Percentiles rank a stretch among this genome's conserved stretches.
These are phyloP conservation scores for Phanerochaete sordida DNA, from an alignment of 768 basidiomycete species.

Conservation along the genomic window DNA sequence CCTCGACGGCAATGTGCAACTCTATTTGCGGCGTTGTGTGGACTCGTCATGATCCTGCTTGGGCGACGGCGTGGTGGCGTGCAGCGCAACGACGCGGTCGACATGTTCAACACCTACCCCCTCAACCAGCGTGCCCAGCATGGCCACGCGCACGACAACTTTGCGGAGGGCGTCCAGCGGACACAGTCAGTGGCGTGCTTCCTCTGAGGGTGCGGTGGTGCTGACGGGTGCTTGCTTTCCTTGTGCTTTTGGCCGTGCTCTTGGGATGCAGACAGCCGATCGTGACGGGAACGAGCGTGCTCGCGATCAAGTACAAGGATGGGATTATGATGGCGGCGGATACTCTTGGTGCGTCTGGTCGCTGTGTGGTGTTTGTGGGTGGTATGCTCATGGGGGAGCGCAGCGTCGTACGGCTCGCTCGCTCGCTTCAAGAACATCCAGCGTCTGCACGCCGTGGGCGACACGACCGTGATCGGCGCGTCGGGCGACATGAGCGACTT, in stretches of 20 bases:
- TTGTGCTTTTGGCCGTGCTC: not conserved
- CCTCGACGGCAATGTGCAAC: too few species aligned
- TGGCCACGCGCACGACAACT: conserved; percentile 42
- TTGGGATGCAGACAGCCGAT: conserved; percentile 69
- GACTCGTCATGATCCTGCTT: too few species aligned
- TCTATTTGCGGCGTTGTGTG: too few species aligned
- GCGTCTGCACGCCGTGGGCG: conserved; percentile 82
- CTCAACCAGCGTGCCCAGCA: conserved; percentile 52
- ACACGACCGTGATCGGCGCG: conserved; percentile 84
- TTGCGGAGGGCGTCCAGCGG: conserved; percentile 64
- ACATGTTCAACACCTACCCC: conserved; percentile 77
- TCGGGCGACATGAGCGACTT: conserved; percentile 98
- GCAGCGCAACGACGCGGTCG: conserved; percentile 72
- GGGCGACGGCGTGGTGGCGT: not conserved
- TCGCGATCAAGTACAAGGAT: conserved; percentile 92
- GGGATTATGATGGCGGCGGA: conserved; percentile 99
- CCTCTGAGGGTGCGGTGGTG: not conserved
- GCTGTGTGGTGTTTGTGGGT: not conserved
- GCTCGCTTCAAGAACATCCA: conserved; percentile 94
- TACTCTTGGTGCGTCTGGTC: conserved; percentile 70
- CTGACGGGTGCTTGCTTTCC: not conserved
- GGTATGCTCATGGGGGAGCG: not conserved
- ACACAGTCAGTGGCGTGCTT: conserved; percentile 75
- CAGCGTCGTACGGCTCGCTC: conserved; percentile 95
- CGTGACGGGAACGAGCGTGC: conserved; percentile 94